Conservation (phyloP, 179 eudicot genomes). For the Beta corolliflora region DNA sequence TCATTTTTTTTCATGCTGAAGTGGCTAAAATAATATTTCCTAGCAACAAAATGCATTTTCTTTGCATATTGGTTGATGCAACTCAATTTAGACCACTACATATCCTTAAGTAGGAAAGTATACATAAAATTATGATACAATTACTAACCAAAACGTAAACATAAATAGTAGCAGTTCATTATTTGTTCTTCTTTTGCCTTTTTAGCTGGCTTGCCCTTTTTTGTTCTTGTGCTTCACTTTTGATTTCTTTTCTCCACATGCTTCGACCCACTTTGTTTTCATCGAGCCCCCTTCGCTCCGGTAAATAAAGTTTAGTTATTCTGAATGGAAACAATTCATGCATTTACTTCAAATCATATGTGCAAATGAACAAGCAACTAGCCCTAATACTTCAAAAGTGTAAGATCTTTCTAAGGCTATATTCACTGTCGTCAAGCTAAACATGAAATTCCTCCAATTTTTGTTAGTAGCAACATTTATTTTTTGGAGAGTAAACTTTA, state of each 20-base stretch:
- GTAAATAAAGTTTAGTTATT: neutral
- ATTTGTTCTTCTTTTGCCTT: constrained; percentile 24
- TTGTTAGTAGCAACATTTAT: too few species aligned
- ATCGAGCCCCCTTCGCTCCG: neutral
- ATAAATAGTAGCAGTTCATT: neutral
- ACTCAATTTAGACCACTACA: neutral
- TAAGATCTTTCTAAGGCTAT: too few species aligned
- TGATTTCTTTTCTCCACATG: constrained; percentile 11
- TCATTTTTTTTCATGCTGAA: neutral
- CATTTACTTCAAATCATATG: neutral
- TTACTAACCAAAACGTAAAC: neutral
- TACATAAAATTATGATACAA: neutral
- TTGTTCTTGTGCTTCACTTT: constrained; percentile 13
- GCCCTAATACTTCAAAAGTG: neutral
- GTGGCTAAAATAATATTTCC: neutral
- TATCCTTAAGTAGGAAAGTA: neutral
- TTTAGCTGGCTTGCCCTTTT: constrained; percentile 36
- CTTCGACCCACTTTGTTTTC: constrained; percentile 19
- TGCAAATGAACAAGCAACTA: neutral
- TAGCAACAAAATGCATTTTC: neutral
- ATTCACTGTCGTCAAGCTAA: too few species aligned
- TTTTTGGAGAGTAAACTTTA: too few species aligned
- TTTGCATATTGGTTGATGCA: neutral
- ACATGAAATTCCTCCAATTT: too few species aligned
- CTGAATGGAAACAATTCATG: neutral